phyloP scores from a whole-genome alignment of 2,329 filamentous ascomycete genomes.

The Cladosporium colombiae region DNA sequence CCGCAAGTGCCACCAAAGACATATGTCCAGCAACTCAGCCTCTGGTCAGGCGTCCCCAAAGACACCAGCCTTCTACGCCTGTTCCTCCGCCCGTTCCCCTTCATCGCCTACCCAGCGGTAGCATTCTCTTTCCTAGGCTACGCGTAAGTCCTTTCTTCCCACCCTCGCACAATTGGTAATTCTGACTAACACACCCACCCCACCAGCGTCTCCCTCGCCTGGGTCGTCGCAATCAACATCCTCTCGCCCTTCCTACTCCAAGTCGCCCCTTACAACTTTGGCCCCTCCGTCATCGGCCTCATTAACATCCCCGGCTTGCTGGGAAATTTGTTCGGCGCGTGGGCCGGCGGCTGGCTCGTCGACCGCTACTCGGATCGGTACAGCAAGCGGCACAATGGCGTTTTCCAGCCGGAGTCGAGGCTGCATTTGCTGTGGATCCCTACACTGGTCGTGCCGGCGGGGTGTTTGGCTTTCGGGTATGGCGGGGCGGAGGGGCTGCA shows the following conservation, averaged over 20 bases:
- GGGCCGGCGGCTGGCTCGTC: constrained; percentile 46
- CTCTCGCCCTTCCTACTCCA: constrained; percentile 43
- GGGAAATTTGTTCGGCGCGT: constrained; percentile 48
- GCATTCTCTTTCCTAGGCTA: constrained; percentile 42
- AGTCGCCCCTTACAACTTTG: constrained; percentile 42
- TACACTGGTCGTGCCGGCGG: constrained; percentile 44
- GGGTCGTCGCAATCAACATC: constrained; percentile 44
- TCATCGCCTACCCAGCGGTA: constrained; percentile 42
- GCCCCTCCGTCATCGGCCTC: constrained; percentile 40
- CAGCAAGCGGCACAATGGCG: constrained; percentile 43
- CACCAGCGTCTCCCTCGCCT: constrained; percentile 36
- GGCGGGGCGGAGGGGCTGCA: constrained; percentile 44
- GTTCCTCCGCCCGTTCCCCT: constrained; percentile 41
- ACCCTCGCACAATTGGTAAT: background rate
- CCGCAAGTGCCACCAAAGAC: constrained; percentile 34
- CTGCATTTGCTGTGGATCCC: constrained; percentile 46
- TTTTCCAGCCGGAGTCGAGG: constrained; percentile 50
- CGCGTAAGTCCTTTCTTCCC: constrained; percentile 23
- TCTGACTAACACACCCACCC: background rate
- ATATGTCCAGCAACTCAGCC: constrained; percentile 37
- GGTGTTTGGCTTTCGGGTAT: constrained; percentile 49
- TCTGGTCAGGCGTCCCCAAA: constrained; percentile 37
- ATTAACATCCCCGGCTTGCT: constrained; percentile 45
- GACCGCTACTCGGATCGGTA: constrained; percentile 47
- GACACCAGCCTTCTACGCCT: constrained; percentile 38